Evolutionary conservation across 805 yeast genomes (phyloP).

Genomic region (Sugiyamaella marilandica): DNA sequence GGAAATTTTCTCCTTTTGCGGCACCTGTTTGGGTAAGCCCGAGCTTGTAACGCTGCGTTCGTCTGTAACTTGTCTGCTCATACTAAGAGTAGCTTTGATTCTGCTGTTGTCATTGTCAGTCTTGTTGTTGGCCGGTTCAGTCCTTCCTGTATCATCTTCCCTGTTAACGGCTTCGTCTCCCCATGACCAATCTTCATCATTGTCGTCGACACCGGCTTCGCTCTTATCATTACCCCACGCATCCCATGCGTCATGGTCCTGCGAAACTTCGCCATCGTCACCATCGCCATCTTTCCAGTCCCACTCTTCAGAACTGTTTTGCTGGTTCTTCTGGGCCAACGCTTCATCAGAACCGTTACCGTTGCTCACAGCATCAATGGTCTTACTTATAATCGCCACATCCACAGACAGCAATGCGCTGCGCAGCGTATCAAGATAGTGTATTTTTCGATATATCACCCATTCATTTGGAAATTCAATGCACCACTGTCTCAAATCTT

Average conservation of each 20-base stretch:
- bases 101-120: not conserved
- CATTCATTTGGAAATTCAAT: constrained; percentile 20
- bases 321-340: not conserved
- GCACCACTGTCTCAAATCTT: constrained; percentile 21
- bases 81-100: too few relatives aligned
- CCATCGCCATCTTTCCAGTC: constrained; percentile 22
- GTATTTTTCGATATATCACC: constrained; percentile 17
- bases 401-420: not conserved
- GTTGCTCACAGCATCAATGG: not conserved
- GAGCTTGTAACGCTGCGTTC: too few relatives aligned
- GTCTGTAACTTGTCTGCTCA: not conserved
- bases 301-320: not conserved
- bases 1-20: not conserved
- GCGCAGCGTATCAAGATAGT: constrained; percentile 17
- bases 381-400: not conserved
- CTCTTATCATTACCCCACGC: not conserved
- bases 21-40: not conserved
- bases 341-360: not conserved
- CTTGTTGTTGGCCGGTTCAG: too few relatives aligned
- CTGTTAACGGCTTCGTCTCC: constrained; percentile 19
- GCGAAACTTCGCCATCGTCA: constrained; percentile 14
- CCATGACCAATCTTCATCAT: constrained; percentile 25
- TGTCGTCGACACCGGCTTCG: constrained; percentile 7
- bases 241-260: constrained; percentile 4
- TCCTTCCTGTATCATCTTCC: not conserved